Evolutionary conservation across 257 asterid genomes (phyloP), one percentile per base, ranked within the genome.

Genomic region (Scutellaria minor): DNA sequence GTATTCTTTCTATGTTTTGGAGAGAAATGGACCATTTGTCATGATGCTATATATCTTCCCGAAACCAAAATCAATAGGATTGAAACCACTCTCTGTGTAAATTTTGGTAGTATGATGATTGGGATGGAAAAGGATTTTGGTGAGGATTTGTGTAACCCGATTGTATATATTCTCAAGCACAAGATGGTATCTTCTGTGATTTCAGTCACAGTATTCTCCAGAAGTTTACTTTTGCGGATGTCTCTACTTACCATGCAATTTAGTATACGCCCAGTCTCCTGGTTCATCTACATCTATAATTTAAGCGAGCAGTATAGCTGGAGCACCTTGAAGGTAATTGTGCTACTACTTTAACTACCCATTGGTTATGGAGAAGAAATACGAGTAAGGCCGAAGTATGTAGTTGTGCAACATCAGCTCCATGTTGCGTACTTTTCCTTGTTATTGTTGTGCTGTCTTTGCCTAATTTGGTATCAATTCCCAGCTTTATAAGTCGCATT

Each of bases 141-240:
- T 9, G 53, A 31, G 31, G 69, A 46, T 70, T 63, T 70, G 15
- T 64, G 47, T 70, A 24, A 27, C 71, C 31, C 41, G 46, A 40
- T 57, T 50, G 57, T 55, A 68, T 75, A 35, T 42, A 55, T 35
- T 11, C 48, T 77, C 35, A 20, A 68, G 65, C 40, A 50, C 13
- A 18, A 55, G 9, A 60, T 10, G 56, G 39, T 42, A 64, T 58
- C 22, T 59, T 59, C 48, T 50, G 53, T 22, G 5, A 15, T 64
- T 55, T 53, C 24, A 20, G 27, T n/a, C 40, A 42, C 48, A 52
- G 54, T 70, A 63, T 39, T 70, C 39, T 22, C 70, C 51, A 11
- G 37, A 35, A 64, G 59, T 44, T 45, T 35, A 46, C 51, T 63
- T 70, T 44, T 71, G 66, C 55, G 20, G 57, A 50, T 62, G 68